Evolutionary conservation across 371 early-diverging fungal species (phyloP).

Genomic region (Apophysomyces variabilis): DNA sequence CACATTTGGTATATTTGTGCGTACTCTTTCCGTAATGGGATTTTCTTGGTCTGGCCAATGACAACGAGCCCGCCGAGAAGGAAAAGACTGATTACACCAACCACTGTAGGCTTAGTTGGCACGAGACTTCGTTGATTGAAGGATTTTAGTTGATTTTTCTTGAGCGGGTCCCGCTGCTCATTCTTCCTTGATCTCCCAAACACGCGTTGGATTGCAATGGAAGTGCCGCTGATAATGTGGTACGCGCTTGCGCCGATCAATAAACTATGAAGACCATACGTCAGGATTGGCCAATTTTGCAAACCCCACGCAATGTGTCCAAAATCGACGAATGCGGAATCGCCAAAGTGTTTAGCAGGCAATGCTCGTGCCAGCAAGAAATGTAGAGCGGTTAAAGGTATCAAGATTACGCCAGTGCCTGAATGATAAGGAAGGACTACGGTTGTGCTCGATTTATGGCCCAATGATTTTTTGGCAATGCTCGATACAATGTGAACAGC

Average conservation of each 20-base stretch:
- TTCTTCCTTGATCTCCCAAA: conserved; percentile 10
- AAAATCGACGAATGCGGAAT: conserved; percentile 52
- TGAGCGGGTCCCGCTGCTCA: not conserved
- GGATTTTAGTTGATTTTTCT: not conserved
- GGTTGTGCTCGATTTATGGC: conserved; percentile 11
- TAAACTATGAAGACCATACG: conserved; percentile 36
- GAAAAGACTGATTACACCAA: conserved; percentile 24
- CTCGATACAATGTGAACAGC: conserved; percentile 40
- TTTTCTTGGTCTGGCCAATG: conserved; percentile 42
- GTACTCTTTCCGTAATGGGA: conserved; percentile 49
- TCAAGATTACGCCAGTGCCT: conserved; percentile 29
- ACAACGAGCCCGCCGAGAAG: conserved; percentile 34
- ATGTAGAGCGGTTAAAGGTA: conserved; percentile 40
- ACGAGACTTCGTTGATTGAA: conserved; percentile 1
- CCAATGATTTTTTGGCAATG: conserved; percentile 26
- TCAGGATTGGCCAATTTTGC: conserved; percentile 43
- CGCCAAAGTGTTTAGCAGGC: conserved; percentile 46
- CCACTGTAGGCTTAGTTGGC: conserved; percentile 12
- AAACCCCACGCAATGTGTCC: conserved; percentile 48
- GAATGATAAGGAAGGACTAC: conserved; percentile 29
- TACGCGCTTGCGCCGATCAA: conserved; percentile 34
- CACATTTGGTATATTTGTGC: conserved; percentile 35
- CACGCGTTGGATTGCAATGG: conserved; percentile 20
- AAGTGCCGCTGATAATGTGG: conserved; percentile 39
- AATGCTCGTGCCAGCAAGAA: conserved; percentile 36